Percentiles rank a stretch among this genome's conserved stretches.
These are phyloP conservation scores for Sarocladium strictum DNA, from an alignment of 2,329 filamentous ascomycete genomes.

Conservation along the genomic window DNA sequence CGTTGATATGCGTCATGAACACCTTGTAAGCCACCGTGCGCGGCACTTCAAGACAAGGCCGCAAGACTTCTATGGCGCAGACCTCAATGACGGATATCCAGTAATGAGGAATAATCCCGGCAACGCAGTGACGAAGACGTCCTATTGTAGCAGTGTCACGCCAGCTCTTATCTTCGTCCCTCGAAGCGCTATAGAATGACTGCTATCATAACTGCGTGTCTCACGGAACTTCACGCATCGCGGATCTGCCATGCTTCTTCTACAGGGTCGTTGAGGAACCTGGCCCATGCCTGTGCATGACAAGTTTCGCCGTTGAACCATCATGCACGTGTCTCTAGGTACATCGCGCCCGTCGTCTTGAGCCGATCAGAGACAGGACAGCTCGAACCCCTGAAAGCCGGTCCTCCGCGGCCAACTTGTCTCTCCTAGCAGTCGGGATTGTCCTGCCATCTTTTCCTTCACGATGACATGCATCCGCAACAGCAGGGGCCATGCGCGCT, in stretches of 20 bases:
- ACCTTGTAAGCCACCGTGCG: no score
- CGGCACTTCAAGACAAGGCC: no score
- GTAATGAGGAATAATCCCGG: no score
- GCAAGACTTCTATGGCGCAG: no score
- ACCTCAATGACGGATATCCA: no score
- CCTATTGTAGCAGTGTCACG: no score
- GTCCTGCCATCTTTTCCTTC: neutral
- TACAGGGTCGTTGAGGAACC: neutral
- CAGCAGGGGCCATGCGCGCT: neutral
- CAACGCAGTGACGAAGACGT: no score
- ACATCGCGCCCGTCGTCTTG: neutral
- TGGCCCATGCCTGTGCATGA: neutral
- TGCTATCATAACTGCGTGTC: neutral
- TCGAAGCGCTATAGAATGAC: no score
- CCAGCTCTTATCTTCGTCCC: no score
- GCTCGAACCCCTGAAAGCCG: slow-evolving; percentile 4
- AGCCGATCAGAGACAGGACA: slow-evolving; percentile 9
- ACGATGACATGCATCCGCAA: neutral
- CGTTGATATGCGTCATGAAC: no score
- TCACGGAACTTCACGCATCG: neutral
- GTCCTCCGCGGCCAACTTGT: no score
- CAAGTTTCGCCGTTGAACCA: no score
- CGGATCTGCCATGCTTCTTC: neutral
- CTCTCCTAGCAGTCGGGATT: neutral
- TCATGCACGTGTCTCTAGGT: neutral